These are phyloP conservation scores for Arabidopsis arenosa DNA, from an alignment of 345 rosid genomes.

Conservation along the genomic window DNA sequence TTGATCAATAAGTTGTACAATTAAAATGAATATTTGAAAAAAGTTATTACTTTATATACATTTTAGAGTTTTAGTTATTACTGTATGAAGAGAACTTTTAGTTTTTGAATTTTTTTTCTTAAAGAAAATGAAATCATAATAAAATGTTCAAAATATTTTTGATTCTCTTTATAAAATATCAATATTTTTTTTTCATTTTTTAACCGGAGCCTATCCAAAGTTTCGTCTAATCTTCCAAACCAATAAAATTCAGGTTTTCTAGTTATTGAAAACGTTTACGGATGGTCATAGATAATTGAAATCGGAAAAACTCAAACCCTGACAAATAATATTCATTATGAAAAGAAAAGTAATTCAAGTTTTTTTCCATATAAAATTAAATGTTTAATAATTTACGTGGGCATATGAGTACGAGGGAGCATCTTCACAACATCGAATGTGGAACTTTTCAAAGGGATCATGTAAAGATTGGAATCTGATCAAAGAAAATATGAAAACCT, in stretches of 20 bases:
- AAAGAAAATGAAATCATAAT: neutral
- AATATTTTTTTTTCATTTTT: too few species aligned
- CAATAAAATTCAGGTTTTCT: too few species aligned
- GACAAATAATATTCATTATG: neutral
- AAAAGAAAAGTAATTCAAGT: neutral
- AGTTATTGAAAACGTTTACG: too few species aligned
- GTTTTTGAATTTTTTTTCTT: neutral
- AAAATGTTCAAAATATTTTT: neutral
- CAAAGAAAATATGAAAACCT: slow-evolving; percentile 10
- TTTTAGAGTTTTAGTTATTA: neutral
- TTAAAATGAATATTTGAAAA: neutral
- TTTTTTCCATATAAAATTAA: neutral
- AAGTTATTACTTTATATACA: neutral
- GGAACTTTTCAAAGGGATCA: slow-evolving; percentile 24
- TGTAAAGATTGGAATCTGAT: slow-evolving; percentile 40
- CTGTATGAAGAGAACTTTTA: neutral
- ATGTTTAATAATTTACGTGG: slow-evolving; percentile 28
- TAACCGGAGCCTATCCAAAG: too few species aligned
- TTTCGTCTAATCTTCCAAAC: too few species aligned
- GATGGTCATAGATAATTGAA: too few species aligned
- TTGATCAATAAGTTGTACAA: neutral
- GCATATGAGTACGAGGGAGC: slow-evolving; percentile 30
- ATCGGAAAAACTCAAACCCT: too few species aligned
- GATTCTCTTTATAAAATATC: too few species aligned
- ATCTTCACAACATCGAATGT: slow-evolving; percentile 31